Evolutionary conservation across 129 eudicot species (phyloP).

Genomic region (Artemisia tridentata): DNA sequence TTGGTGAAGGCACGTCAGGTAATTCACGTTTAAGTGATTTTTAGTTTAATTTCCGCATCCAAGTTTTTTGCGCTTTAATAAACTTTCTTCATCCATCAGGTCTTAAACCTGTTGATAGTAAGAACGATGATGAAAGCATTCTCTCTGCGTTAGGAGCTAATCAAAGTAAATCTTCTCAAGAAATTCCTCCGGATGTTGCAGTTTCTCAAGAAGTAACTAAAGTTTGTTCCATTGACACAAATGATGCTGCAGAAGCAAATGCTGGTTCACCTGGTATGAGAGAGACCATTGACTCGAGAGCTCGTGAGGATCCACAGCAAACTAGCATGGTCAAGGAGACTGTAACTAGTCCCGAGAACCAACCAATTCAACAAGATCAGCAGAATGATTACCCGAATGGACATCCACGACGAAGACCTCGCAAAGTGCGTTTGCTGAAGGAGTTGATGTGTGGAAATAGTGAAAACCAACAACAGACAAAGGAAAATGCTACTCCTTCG

Average conservation of each 20-base stretch:
- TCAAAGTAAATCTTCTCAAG: slow-evolving; percentile 11
- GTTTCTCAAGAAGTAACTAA: slow-evolving; percentile 11
- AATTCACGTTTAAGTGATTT: neutral
- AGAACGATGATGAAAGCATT: slow-evolving; percentile 17
- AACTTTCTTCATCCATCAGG: slow-evolving; percentile 1
- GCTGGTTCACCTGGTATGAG: slow-evolving; percentile 10
- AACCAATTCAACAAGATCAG: slow-evolving; percentile 12
- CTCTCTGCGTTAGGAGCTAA: slow-evolving; percentile 6
- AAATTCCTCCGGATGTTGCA: slow-evolving; percentile 7
- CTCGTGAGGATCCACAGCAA: slow-evolving; percentile 16
- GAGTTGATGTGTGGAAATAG: slow-evolving; percentile 50
- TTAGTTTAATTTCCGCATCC: neutral
- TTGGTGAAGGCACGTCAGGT: slow-evolving; percentile 38
- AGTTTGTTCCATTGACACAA: neutral
- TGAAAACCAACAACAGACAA: slow-evolving; percentile 27
- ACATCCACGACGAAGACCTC: slow-evolving; percentile 41
- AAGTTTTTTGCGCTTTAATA: neutral
- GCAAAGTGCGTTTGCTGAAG: slow-evolving; percentile 59
- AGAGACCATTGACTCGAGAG: slow-evolving; percentile 24
- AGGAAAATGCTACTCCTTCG: slow-evolving; percentile 3
- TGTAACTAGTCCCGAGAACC: slow-evolving; percentile 8
- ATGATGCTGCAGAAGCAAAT: slow-evolving; percentile 13
- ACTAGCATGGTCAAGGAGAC: slow-evolving; percentile 18
- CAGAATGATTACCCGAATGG: slow-evolving; percentile 38
- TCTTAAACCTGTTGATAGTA: slow-evolving; percentile 16